Conservation (phyloP, 2,329 filamentous ascomycete species). For the Passalora sequoiae region DNA sequence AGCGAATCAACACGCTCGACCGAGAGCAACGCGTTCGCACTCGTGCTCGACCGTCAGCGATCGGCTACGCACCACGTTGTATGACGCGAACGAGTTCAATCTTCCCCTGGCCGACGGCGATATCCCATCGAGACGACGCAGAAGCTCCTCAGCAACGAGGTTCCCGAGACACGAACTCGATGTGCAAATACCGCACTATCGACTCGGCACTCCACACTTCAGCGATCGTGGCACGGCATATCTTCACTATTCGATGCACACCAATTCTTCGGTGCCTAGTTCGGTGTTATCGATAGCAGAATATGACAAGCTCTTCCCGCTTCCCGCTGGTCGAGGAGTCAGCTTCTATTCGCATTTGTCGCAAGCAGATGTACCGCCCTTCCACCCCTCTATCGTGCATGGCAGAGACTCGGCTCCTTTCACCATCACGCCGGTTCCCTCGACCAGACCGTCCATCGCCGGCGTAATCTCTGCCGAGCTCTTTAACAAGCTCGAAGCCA, state of each 20-base stretch:
- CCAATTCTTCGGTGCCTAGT: constrained; percentile 57
- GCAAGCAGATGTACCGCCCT: constrained; percentile 12
- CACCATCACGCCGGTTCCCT: constrained; percentile 8
- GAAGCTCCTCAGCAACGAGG: constrained; percentile 29
- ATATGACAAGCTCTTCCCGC: constrained; percentile 40
- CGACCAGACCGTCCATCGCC: constrained; percentile 11
- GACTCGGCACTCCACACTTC: constrained; percentile 75
- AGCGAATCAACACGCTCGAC: constrained; percentile 17
- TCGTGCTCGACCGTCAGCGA: constrained; percentile 73
- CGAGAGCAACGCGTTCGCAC: constrained; percentile 51
- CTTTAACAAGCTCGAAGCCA: constrained; percentile 74
- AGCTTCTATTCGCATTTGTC: constrained; percentile 16
- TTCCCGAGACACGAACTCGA: constrained; percentile 22
- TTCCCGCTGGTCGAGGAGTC: constrained; percentile 32
- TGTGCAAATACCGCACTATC: constrained; percentile 68
- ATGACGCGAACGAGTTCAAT: constrained; percentile 26
- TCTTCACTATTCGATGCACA: constrained; percentile 74
- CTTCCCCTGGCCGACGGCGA: constrained; percentile 24
- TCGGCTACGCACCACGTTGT: constrained; percentile 36
- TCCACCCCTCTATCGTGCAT: constrained; percentile 15
- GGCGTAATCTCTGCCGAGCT: constrained; percentile 54
- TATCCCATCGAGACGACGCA: constrained; percentile 19
- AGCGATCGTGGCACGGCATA: constrained; percentile 69
- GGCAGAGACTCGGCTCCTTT: constrained; percentile 6
- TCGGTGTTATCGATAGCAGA: constrained; percentile 51